Evolutionary conservation across 2,329 filamentous ascomycete genomes (phyloP).

Genomic region (Bipolaris cookei): DNA sequence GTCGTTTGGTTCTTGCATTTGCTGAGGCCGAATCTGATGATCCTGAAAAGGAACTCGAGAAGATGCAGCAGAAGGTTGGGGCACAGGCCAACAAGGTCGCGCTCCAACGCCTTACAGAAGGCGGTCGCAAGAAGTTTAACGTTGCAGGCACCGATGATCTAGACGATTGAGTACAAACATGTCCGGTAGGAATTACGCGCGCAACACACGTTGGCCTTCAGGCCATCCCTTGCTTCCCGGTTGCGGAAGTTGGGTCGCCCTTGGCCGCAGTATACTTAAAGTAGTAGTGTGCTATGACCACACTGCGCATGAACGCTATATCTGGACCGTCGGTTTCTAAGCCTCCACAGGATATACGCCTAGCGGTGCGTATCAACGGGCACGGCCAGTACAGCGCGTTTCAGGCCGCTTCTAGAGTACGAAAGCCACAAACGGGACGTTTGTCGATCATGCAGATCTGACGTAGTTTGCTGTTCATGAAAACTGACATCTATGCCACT

Average conservation of each 20-base stretch:
- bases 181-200: conserved; percentile 36
- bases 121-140: conserved; percentile 86
- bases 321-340: conserved; percentile 37
- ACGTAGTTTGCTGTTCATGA: conserved; percentile 42
- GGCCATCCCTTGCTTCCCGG: conserved; percentile 44
- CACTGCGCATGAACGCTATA: conserved; percentile 40
- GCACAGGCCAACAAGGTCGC: conserved; percentile 90
- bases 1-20: conserved; percentile 88
- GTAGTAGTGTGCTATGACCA: conserved; percentile 37
- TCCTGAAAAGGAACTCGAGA: conserved; percentile 93
- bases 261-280: conserved; percentile 39
- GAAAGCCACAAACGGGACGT: conserved; percentile 42
- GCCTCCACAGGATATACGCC: conserved; percentile 36
- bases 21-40: conserved; percentile 87
- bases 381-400: conserved; percentile 46
- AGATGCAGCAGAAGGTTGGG: conserved; percentile 95
- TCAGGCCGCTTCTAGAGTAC: conserved; percentile 35
- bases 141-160: conserved; percentile 72
- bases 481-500: conserved; percentile 47
- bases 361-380: conserved; percentile 42
- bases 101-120: conserved; percentile 83
- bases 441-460: conserved; percentile 40
- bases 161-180: conserved; percentile 46
- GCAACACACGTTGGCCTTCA: conserved; percentile 42
- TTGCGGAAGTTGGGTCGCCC: conserved; percentile 42